Percentiles rank a stretch among this genome's conserved stretches.
Evolutionary conservation across 2,329 filamentous ascomycete species (phyloP).

Genomic region (Cadophora sp.): DNA sequence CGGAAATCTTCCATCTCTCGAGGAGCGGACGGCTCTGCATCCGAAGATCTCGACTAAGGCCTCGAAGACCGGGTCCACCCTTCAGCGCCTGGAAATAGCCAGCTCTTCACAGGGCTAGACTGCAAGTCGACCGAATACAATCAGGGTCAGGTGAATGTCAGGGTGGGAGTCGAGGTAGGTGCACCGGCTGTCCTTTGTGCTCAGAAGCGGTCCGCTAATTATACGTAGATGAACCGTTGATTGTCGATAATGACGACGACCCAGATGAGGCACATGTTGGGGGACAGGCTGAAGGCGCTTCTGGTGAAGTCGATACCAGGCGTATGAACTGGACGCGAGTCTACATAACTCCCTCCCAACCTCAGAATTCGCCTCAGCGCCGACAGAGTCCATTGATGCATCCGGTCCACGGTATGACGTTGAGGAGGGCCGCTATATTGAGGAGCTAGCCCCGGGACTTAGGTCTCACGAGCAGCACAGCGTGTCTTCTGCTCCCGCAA

Average conservation of each 20-base stretch:
- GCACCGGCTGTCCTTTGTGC: background rate
- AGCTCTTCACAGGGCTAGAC: constrained; percentile 25
- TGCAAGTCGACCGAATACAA: constrained; percentile 21
- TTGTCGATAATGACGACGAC: constrained; percentile 26
- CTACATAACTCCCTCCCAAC: constrained; percentile 20
- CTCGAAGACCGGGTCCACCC: constrained; percentile 16
- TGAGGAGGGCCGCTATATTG: constrained; percentile 27
- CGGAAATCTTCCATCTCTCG: constrained; percentile 21
- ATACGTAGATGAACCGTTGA: constrained; percentile 26
- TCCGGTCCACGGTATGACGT: constrained; percentile 27
- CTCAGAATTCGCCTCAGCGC: constrained; percentile 29
- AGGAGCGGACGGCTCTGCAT: constrained; percentile 19
- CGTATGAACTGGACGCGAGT: constrained; percentile 27
- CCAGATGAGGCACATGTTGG: constrained; percentile 23
- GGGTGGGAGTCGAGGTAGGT: constrained; percentile 16
- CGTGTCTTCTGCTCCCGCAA: constrained; percentile 29
- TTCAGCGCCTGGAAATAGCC: constrained; percentile 27
- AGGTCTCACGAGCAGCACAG: constrained; percentile 24
- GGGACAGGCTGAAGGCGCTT: constrained; percentile 17
- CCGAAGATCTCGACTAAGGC: constrained; percentile 23
- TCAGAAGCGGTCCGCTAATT: constrained; percentile 19
- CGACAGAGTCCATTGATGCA: constrained; percentile 30
- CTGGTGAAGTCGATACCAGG: constrained; percentile 26
- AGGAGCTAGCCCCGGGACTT: constrained; percentile 25
- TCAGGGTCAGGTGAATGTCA: constrained; percentile 9